Base-by-base conservation (phyloP, 345 rosid species). In the Salix viminalis region DNA sequence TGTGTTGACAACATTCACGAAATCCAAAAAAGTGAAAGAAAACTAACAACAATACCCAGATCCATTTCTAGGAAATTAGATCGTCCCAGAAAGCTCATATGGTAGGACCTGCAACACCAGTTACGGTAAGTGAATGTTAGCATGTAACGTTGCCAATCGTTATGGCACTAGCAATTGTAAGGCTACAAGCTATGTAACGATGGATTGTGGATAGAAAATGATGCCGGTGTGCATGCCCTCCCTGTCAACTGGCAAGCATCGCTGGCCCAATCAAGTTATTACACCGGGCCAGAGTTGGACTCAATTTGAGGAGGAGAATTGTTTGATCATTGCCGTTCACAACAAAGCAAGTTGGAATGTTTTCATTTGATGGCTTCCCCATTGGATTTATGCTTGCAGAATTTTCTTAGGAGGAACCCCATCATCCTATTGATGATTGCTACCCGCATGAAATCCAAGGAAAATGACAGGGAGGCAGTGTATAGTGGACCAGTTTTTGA, bases 311-410 rank as follows among this genome's bases (percentile, higher is more conserved):
- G 13, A 67, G 39, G 54, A 52, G 67, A 39, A 67, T 30, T 3
- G 26, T 68, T 54, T 32, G n/a, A 28, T 41, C 39, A 13, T 56
- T 56, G 67, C 66, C 65, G 23, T 69, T 69, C 48, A 42, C 12
- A 28, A 23, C 7, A 14, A 58, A 76, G 34, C 62, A 4, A 58
- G n/a, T 28, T 32, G 60, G 61, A 34, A 69, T 36, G 69, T 32
- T 61, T 67, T 44, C 16, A 52, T 66, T 65, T 50, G 56, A 71
- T 24, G 41, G 48, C 41, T 64, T 71, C 37, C 28, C 26, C 16
- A 1, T 52, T 77, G 80, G 80, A 77, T 64, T 65, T 48, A 48
- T 65, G 48, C 65, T 26, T 14, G 3, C 3, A 36, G 75, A 34
- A 28, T 21, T 46, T 77, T 37, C 32, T 36, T 10, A 14, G 48